Evolutionary conservation across 192 early-diverging fungal species (phyloP), one percentile per base, ranked within the genome.

Genomic region (Coemansia sp.): DNA sequence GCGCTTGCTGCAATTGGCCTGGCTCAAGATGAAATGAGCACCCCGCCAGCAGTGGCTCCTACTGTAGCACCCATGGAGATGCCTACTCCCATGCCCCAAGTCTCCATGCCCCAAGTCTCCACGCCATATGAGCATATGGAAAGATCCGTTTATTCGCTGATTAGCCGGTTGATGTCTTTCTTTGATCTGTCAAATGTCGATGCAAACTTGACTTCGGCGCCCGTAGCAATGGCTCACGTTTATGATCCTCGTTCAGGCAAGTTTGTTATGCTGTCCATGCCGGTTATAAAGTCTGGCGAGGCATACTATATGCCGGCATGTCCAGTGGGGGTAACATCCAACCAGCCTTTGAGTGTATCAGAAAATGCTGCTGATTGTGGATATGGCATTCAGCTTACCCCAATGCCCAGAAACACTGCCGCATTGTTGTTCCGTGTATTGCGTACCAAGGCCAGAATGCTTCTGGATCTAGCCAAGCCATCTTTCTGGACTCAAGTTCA

Each of bases 241-340:
- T 65, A 55, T 15, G 63, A 65, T 5, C 63, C 63, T 0, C 31
- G 26, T 13, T 45, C 35, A 5, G 20, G 38, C 35, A 65, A 58
- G 50, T 47, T 65, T 26, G 53, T 43, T n/a, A 19, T 39, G 39
- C 36, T 65, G 21, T 48, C 56, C 11, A 18, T 28, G 20, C 39
- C 37, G 19, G 50, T 58, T 1, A 26, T 58, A 36, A 55, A 58
- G 55, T 53, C 48, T 23, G 62, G 62, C 39, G 41, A 45, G 31
- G 49, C 49, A 5, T 64, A 57, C 49, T 64, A 64, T 35, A 18
- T 65, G 5, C 63, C 63, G 6, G 63, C 58, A 9, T 65, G 63
- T 37, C 26, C 55, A 0, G 16, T 48, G n/a, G 50, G 52, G 8
- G 35, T 44, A 15, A 38, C 40, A 44, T 30, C 50, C 21, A 28